Percentiles rank a stretch among this genome's conserved stretches.
Evolutionary conservation across 257 asterid genomes (phyloP).

Genomic region (Solanum piurae): DNA sequence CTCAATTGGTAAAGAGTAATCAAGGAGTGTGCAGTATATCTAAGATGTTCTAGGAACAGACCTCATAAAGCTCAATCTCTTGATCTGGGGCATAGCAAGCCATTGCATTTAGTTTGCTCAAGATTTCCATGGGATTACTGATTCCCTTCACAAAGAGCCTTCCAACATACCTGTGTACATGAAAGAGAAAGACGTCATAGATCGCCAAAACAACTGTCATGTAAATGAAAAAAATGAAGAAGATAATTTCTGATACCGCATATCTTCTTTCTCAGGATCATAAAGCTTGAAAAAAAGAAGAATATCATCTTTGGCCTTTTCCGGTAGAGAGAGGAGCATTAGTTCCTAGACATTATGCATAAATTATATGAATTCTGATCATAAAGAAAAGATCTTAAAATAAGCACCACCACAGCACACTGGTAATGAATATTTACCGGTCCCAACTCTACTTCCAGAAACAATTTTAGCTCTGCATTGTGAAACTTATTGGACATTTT

Average conservation of each 20-base stretch:
- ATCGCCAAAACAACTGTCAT: background rate
- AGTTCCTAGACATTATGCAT: slow-evolving; percentile 39
- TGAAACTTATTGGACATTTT: slow-evolving; percentile 63
- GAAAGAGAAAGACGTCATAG: slow-evolving; percentile 2
- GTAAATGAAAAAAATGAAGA: background rate
- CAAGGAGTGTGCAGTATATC: background rate
- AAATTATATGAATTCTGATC: background rate
- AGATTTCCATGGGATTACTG: slow-evolving; percentile 60
- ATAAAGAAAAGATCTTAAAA: background rate
- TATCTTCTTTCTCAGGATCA: slow-evolving; percentile 77
- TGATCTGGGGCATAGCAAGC: slow-evolving; percentile 87
- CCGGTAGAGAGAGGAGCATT: slow-evolving; percentile 56
- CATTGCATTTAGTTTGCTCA: slow-evolving; percentile 61
- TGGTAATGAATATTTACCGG: slow-evolving; percentile 31
- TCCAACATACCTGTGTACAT: slow-evolving; percentile 53
- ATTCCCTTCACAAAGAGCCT: slow-evolving; percentile 65
- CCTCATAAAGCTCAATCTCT: slow-evolving; percentile 93
- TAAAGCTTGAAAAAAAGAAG: background rate
- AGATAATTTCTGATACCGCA: slow-evolving; percentile 37
- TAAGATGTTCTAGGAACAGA: slow-evolving; percentile 7
- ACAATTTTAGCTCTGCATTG: slow-evolving; percentile 73
- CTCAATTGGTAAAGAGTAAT: background rate
- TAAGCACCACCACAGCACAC: background rate
- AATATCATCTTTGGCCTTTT: slow-evolving; percentile 27
- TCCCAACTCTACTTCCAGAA: slow-evolving; percentile 73